Percentiles rank a stretch among this genome's conserved stretches.
Evolutionary conservation across 495 filamentous ascomycete genomes (phyloP).

Genomic region (Viridothelium virens): DNA sequence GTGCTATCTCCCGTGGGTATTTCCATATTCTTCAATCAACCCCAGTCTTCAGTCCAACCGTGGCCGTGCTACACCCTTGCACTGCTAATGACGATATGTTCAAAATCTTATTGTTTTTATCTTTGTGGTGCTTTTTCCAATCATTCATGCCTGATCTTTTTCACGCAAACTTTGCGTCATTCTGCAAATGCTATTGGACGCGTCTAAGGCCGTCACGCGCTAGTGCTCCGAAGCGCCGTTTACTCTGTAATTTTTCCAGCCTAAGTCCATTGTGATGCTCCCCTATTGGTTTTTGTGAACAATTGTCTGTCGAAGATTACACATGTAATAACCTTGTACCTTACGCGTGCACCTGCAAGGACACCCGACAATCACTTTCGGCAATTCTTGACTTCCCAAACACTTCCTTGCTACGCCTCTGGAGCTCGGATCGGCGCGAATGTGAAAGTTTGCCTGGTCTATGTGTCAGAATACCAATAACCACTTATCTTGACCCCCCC

Average conservation of each 20-base stretch:
- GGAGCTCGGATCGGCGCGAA: background rate
- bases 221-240: background rate
- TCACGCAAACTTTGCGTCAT: background rate
- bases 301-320: background rate
- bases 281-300: background rate
- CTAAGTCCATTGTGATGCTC: background rate
- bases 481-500: background rate
- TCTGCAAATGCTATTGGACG: background rate
- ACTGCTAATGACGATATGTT: no score
- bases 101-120: background rate
- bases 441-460: background rate
- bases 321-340: background rate
- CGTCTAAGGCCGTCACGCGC: background rate
- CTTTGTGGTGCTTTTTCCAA: background rate
- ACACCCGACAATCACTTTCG: background rate
- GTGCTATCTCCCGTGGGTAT: background rate
- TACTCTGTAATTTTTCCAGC: background rate
- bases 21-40: background rate
- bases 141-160: background rate
- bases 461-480: background rate
- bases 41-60: no score
- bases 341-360: constrained; percentile 1
- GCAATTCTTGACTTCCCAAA: background rate
- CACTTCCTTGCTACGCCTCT: background rate
- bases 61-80: no score